Percentiles rank a stretch among this genome's conserved stretches.
These are phyloP conservation scores for Cyclostephanos tholiformis DNA, from an alignment of 108 stramenopile species.

Conservation along the genomic window DNA sequence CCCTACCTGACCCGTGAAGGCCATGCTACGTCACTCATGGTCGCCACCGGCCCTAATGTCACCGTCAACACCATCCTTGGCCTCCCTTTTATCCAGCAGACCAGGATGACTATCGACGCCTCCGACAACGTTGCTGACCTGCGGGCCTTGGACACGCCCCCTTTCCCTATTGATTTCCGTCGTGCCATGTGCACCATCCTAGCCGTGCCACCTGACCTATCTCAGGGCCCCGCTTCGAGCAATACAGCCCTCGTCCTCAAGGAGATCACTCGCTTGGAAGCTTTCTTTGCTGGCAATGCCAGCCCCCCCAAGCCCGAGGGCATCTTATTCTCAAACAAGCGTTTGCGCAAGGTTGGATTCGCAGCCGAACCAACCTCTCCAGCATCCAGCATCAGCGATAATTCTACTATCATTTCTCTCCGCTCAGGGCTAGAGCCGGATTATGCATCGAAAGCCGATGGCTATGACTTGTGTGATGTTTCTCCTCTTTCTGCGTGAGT, in stretches of 20 bases:
- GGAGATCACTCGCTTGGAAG: no score
- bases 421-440: no score
- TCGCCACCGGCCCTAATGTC: slow-evolving; percentile 3
- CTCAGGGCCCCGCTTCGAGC: background rate
- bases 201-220: background rate
- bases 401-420: no score
- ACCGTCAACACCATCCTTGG: slow-evolving; percentile 16
- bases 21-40: background rate
- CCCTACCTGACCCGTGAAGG: background rate
- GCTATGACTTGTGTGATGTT: no score
- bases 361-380: no score
- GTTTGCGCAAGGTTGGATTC: no score
- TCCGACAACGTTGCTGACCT: background rate
- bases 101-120: slow-evolving; percentile 3
- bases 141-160: background rate
- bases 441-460: no score
- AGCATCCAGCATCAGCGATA: no score
- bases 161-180: slow-evolving; percentile 3
- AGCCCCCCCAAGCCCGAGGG: no score
- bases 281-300: no score
- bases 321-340: no score
- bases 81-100: slow-evolving; percentile 6
- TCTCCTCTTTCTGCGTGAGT: no score
- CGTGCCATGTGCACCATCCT: background rate
- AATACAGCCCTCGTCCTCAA: background rate